phyloP scores from a whole-genome alignment of 345 rosid genomes.

The Corchorus olitorius region DNA sequence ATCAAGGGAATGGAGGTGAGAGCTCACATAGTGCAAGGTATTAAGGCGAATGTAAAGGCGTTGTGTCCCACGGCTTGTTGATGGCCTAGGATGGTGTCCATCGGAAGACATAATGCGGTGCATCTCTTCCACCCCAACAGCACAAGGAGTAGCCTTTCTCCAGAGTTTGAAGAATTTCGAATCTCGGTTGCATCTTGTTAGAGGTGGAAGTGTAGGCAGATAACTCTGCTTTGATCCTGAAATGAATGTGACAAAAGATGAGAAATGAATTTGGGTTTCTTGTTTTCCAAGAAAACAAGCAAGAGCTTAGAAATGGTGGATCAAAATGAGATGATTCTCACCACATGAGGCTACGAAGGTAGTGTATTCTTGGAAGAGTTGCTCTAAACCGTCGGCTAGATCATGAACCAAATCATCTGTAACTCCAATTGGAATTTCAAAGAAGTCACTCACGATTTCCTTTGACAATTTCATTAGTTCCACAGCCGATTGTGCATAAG shows the following conservation, averaged over 20 bases:
- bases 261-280: background rate
- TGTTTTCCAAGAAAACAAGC: background rate
- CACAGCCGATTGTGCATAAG: constrained; percentile 74
- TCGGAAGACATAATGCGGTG: constrained; percentile 28
- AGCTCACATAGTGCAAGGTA: constrained; percentile 70
- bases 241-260: background rate
- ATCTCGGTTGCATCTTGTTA: constrained; percentile 80
- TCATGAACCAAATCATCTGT: constrained; percentile 73
- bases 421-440: constrained; percentile 76
- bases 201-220: constrained; percentile 79
- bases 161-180: constrained; percentile 67
- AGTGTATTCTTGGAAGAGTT: constrained; percentile 66
- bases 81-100: constrained; percentile 74
- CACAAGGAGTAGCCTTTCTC: constrained; percentile 77
- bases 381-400: constrained; percentile 70
- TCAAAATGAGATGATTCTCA: constrained; percentile 26
- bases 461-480: constrained; percentile 65
- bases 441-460: constrained; percentile 76
- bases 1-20: constrained; percentile 80
- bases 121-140: constrained; percentile 33
- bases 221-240: constrained; percentile 84
- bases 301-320: background rate
- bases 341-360: constrained; percentile 84
- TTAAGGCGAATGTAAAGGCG: constrained; percentile 87
- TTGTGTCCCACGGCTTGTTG: constrained; percentile 92